Conservation (phyloP, 352 stramenopile genomes). For the Pelagophyceae sp. region DNA sequence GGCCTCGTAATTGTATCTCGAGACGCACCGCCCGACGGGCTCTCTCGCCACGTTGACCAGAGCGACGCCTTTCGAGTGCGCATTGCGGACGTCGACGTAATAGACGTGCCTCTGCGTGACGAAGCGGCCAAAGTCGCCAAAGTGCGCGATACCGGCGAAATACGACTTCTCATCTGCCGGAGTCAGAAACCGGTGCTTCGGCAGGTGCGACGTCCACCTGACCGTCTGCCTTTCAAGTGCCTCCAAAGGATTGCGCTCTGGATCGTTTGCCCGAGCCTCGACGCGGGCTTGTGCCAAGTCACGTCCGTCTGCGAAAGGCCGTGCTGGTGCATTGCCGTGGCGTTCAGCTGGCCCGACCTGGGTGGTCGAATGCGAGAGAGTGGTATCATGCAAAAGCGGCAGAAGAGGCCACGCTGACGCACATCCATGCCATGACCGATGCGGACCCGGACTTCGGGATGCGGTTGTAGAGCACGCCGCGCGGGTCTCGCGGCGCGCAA, state of each 20-base stretch:
- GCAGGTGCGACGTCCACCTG: slow-evolving; percentile 13
- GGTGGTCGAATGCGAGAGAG: too few species aligned
- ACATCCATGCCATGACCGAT: slow-evolving; percentile 15
- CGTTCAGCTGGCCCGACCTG: slow-evolving; percentile 11
- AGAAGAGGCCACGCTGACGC: too few species aligned
- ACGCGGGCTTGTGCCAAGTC: too few species aligned
- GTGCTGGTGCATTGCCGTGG: background rate
- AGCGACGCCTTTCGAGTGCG: background rate
- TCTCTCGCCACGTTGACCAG: slow-evolving; percentile 1
- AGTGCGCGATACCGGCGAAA: background rate
- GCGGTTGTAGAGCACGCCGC: slow-evolving; percentile 16
- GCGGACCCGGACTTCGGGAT: slow-evolving; percentile 7
- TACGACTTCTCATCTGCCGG: background rate
- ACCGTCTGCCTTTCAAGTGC: too few species aligned
- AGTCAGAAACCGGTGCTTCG: slow-evolving; percentile 1
- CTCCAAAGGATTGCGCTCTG: too few species aligned
- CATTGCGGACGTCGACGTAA: background rate
- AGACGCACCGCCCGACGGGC: slow-evolving; percentile 8
- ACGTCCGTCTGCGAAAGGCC: background rate
- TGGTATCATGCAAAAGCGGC: too few species aligned
- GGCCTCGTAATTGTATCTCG: slow-evolving; percentile 20
- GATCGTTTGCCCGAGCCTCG: too few species aligned
- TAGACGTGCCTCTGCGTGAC: slow-evolving; percentile 21
- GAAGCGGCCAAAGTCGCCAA: background rate
- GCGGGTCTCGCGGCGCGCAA: background rate